Evolutionary conservation across 257 asterid species (phyloP).

Genomic region (Solanum medicagineum): DNA sequence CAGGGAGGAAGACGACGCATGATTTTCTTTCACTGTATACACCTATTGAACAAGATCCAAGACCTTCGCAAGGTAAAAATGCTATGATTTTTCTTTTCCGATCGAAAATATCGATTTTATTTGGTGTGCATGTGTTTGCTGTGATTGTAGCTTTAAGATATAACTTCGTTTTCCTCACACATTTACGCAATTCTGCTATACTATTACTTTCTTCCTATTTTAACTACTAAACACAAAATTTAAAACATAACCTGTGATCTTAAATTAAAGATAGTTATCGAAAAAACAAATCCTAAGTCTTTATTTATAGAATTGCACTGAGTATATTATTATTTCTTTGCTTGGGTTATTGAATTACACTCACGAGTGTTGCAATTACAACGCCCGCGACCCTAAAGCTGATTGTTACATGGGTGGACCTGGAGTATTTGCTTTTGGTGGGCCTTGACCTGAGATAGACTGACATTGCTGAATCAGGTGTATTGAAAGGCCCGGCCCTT

Average conservation of each 20-base stretch:
- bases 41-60: conserved; percentile 74
- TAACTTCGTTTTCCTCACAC: not conserved
- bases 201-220: not conserved
- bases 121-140: not conserved
- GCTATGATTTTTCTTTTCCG: not conserved
- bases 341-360: not conserved
- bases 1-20: conserved; percentile 52
- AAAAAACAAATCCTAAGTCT: too few relatives aligned
- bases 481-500: not conserved
- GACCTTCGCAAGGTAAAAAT: conserved; percentile 43
- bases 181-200: not conserved
- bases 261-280: too few relatives aligned
- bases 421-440: conserved; percentile 52
- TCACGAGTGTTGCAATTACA: conserved; percentile 78
- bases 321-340: too few relatives aligned
- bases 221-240: too few relatives aligned
- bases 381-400: conserved; percentile 67
- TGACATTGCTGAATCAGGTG: conserved; percentile 26
- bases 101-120: not conserved
- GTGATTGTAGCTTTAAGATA: not conserved
- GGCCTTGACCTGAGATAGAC: conserved; percentile 29
- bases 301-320: too few relatives aligned
- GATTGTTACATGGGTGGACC: conserved; percentile 32
- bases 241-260: too few relatives aligned
- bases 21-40: conserved; percentile 90